Percentiles rank a stretch among this genome's conserved stretches.
phyloP scores from a whole-genome alignment of 345 rosid genomes.

The Orychophragmus violaceus region DNA sequence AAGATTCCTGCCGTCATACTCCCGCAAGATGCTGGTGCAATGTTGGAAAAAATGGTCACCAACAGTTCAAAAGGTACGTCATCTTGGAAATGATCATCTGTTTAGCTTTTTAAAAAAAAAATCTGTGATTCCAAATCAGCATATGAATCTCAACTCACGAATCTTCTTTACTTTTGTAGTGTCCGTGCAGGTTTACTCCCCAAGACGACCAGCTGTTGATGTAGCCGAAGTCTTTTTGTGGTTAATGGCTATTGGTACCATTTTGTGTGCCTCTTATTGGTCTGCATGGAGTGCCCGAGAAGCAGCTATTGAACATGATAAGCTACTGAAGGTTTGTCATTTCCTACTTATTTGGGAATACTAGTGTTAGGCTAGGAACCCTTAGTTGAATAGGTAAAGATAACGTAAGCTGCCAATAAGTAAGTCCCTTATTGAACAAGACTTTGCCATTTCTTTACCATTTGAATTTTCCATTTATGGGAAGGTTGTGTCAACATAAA shows the following conservation, averaged over 20 bases:
- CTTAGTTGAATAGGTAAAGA: conserved; percentile 7
- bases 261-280: conserved; percentile 91
- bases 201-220: conserved; percentile 77
- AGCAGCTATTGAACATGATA: conserved; percentile 79
- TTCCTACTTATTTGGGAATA: conserved; percentile 7
- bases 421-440: conserved; percentile 2
- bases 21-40: conserved; percentile 91
- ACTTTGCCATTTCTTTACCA: conserved; percentile 11
- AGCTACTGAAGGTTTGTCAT: conserved; percentile 63
- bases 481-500: conserved; percentile 18
- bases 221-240: conserved; percentile 97
- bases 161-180: conserved; percentile 41
- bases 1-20: conserved; percentile 87
- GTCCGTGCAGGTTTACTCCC: conserved; percentile 91
- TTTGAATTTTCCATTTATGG: conserved; percentile 16
- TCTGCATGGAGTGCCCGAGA: conserved; percentile 97
- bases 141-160: not conserved
- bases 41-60: conserved; percentile 59
- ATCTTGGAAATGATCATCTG: not conserved
- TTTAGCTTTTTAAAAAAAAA: not conserved
- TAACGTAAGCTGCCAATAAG: not conserved
- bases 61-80: conserved; percentile 58
- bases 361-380: conserved; percentile 10
- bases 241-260: conserved; percentile 97
- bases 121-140: not conserved